Base-by-base conservation (phyloP, 495 filamentous ascomycete species). In the Parathielavia appendiculata region DNA sequence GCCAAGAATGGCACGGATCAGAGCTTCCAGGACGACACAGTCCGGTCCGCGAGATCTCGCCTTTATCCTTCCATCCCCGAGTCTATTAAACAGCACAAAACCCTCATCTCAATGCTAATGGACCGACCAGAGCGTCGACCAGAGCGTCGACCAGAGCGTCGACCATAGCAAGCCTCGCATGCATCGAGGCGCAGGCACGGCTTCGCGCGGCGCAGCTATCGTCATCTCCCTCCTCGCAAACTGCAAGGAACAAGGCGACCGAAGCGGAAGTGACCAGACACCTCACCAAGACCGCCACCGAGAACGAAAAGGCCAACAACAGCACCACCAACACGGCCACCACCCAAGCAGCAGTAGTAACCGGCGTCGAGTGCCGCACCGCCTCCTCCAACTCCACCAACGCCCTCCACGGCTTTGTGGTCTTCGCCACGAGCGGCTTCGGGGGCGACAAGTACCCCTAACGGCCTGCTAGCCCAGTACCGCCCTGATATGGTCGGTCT, bases 381-480 rank as follows among this genome's bases (percentile, higher is more conserved):
- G 17, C 20, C n/a, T 26, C 43, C 19, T 38, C 41, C 10, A 17
- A 1, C 16, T 30, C 1, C 8, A 32, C 41, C 5, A 16, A 61
- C 39, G 66, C 72, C 36, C 61, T 78, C 6, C 58, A 68, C 14
- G 83, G 83, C 0, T 79, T 79, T 3, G 79, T 86, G 0, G 67
- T 86, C 13, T 79, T 86, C 45, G 72, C 83, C 0, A 74, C 74
- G 0, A 82, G 83, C 22, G 83, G 83, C 9, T 86, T 84, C 54
- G 83, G 75, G 10, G 83, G 82, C 23, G 83, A 84, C 64, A 73
- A 77, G 14, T 59, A 75, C 40, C n/a, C n/a, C n/a, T n/a, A n/a
- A n/a, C n/a, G 81, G 81, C 1, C 53, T 84, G 56, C 67, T 86
- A 10, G 70, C 74, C 7, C 63, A 71, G 55, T 78, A 83, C 66